Conservation (phyloP, 495 filamentous ascomycete species). For the Aspergillus campestris region DNA sequence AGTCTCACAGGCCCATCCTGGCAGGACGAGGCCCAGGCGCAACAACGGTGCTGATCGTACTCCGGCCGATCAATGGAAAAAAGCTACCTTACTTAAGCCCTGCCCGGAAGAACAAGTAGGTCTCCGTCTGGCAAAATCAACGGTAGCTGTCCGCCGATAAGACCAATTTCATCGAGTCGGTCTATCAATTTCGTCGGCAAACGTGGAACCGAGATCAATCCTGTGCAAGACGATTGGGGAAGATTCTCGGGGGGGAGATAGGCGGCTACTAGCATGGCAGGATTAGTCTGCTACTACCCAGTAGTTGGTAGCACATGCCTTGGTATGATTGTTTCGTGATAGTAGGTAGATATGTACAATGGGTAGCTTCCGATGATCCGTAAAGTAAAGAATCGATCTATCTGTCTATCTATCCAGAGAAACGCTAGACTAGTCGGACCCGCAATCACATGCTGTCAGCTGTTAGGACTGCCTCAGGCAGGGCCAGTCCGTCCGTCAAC, state of each 20-base stretch:
- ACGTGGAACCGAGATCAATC: too few relatives aligned
- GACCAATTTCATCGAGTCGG: too few relatives aligned
- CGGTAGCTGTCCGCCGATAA: too few relatives aligned
- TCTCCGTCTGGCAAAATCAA: too few relatives aligned
- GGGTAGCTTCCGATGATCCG: too few relatives aligned
- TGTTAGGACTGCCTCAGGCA: background rate
- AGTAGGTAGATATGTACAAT: too few relatives aligned
- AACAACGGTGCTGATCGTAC: constrained; percentile 1
- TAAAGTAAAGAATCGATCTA: background rate
- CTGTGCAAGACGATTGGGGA: too few relatives aligned
- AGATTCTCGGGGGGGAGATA: too few relatives aligned
- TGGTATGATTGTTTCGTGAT: background rate
- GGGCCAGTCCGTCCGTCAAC: background rate
- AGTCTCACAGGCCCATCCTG: constrained; percentile 4
- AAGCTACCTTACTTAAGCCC: background rate
- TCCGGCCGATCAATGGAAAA: constrained; percentile 4
- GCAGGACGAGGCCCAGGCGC: constrained; percentile 9
- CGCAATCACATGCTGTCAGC: constrained; percentile 32
- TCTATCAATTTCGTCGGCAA: too few relatives aligned
- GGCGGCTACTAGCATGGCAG: too few relatives aligned
- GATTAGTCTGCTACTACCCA: too few relatives aligned
- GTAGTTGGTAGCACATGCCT: too few relatives aligned
- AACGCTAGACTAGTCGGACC: constrained; percentile 20
- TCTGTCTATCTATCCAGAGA: background rate
- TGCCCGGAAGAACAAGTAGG: background rate